A percentile compares a stretch with the other conserved stretches of the same genome.
phyloP scores from a whole-genome alignment of 257 asterid species.

The Solanum verrucosum region DNA sequence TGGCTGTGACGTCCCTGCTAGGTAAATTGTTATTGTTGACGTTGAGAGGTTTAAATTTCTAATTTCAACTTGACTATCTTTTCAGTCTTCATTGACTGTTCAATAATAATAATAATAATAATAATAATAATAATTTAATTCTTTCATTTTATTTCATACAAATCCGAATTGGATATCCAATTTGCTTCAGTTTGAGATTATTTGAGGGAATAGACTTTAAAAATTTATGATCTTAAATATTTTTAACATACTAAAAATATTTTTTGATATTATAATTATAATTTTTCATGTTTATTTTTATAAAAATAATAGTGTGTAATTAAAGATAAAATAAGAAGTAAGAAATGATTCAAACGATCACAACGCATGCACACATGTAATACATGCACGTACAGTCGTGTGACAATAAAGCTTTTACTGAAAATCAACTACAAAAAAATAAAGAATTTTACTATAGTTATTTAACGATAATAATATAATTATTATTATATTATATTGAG shows the following conservation, averaged over 20 bases:
- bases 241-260: background rate
- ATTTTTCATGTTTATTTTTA: background rate
- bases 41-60: background rate
- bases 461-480: too few species aligned
- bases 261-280: background rate
- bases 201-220: background rate
- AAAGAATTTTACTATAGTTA: too few species aligned
- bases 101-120: background rate
- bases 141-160: background rate
- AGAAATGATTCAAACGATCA: background rate
- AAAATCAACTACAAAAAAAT: too few species aligned
- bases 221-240: background rate
- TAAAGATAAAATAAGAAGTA: background rate
- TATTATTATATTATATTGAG: background rate
- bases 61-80: background rate
- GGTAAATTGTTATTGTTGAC: background rate
- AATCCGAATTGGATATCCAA: background rate
- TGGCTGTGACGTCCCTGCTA: background rate
- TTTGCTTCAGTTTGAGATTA: background rate
- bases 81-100: background rate
- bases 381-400: background rate
- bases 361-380: background rate
- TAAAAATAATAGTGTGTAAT: background rate
- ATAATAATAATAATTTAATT: background rate
- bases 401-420: background rate